Conservation (phyloP, 306 rosid species). For the Lotus japonicus region DNA sequence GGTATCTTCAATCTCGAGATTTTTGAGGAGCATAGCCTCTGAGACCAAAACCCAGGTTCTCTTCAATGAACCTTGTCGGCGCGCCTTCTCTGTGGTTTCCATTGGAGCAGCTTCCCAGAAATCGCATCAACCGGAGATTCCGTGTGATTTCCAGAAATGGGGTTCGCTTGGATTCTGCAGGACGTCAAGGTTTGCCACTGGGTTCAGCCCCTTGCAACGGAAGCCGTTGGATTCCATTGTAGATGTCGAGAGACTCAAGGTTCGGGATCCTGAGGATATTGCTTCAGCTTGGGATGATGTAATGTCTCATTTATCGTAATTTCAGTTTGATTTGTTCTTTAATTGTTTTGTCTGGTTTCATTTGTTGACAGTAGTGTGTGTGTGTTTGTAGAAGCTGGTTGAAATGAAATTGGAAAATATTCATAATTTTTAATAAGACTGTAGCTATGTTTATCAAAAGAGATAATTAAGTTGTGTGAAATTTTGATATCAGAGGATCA, state of each 20-base stretch:
- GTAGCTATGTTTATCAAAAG: not conserved
- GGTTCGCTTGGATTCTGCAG: conserved; percentile 65
- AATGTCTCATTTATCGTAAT: conserved; percentile 24
- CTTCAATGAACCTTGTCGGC: conserved; percentile 1
- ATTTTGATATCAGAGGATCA: not conserved
- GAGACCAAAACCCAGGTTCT: not conserved
- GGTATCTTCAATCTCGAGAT: conserved; percentile 24
- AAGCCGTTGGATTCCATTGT: conserved; percentile 77
- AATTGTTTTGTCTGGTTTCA: not conserved
- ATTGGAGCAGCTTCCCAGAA: conserved; percentile 18
- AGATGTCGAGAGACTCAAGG: conserved; percentile 59
- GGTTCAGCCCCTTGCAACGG: conserved; percentile 68
- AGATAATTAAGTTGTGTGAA: too few relatives aligned
- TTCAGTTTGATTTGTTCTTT: not conserved
- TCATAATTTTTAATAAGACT: not conserved
- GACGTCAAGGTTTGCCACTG: conserved; percentile 64
- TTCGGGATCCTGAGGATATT: conserved; percentile 65
- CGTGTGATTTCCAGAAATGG: conserved; percentile 58
- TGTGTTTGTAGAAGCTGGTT: not conserved
- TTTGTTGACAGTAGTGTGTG: not conserved
- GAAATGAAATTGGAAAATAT: not conserved
- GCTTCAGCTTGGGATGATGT: conserved; percentile 92
- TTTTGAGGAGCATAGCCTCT: conserved; percentile 27
- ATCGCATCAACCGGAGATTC: conserved; percentile 31
- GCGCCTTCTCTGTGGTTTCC: conserved; percentile 28